Evolutionary conservation across 805 yeast genomes (phyloP), one percentile per base, ranked within the genome.

Genomic region (Cyberlindnera veronae): DNA sequence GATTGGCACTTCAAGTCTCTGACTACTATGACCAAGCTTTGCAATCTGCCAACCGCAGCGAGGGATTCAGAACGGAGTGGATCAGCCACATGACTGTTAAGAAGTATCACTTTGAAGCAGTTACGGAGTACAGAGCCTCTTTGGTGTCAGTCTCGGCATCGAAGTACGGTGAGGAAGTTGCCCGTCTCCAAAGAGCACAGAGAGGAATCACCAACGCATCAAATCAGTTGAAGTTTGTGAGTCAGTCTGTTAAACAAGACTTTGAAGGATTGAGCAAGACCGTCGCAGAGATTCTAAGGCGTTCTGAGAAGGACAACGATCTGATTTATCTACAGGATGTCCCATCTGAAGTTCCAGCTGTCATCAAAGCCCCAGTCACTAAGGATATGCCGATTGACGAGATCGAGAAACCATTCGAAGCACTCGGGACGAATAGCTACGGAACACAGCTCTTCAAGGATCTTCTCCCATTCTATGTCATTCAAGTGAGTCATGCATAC

Each of bases 251-350:
- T 0, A 46, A 71, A 6, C 74, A 71, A 6, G 88, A 82, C 53
- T 59, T 79, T 9, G 50, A 61, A 14, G 79, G 80, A 0, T 68
- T 90, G 15, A 48, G 58, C 2, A 57, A 59, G 3, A 68, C 70
- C 3, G 66, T 84, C 1, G 55, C 62, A 9, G 69, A 67, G 1
- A 67, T 71, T 1, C 53, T 81, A 9, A 61, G 67, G 14, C 66
- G 73, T 3, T 77, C 90, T 0, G 88, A 84, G 48, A 72, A 79
- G 48, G 96, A 89, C 49, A 89, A 89, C 56, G 90, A 88, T 53
- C 66, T 88, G 50, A 79, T 90, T 6, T 86, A 87, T 58, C 62
- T 85, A 29, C 81, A 84, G 42, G 63, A 67, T 2, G 79, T 87
- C 1, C 95, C 95, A 7, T 42, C 54, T 0, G 64, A 68, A 2